These are phyloP conservation scores for Gaeumannomyces sp. DNA, from an alignment of 2,329 filamentous ascomycete species.

Conservation along the genomic window DNA sequence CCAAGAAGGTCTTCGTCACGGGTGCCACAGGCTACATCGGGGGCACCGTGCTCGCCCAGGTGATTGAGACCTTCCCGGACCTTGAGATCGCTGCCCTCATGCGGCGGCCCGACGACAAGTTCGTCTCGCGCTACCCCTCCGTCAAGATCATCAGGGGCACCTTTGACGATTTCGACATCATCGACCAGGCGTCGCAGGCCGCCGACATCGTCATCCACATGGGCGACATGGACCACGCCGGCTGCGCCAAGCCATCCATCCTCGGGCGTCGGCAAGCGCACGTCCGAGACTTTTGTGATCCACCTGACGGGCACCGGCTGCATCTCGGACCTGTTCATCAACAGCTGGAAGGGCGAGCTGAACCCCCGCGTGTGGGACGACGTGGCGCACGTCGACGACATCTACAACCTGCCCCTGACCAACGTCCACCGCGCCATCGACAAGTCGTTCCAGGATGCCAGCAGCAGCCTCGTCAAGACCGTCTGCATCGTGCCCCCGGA, in stretches of 20 bases:
- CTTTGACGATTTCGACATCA: conserved; percentile 7
- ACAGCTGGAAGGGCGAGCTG: conserved; percentile 7
- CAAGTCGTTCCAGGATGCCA: conserved; percentile 6
- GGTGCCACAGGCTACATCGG: conserved; percentile 13
- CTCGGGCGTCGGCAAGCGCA: conserved; percentile 5
- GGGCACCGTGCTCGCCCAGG: conserved; percentile 13
- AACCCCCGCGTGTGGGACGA: conserved; percentile 10
- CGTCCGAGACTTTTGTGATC: conserved; percentile 2
- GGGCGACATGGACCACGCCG: conserved; percentile 6
- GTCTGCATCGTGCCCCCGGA: conserved; percentile 7
- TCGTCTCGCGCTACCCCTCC: background rate
- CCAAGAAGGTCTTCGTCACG: conserved; percentile 13
- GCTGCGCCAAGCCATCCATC: conserved; percentile 6
- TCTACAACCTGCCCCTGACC: conserved; percentile 4
- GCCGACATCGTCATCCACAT: conserved; percentile 9
- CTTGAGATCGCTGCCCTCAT: conserved; percentile 3
- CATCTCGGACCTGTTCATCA: conserved; percentile 1
- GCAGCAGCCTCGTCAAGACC: conserved; percentile 5
- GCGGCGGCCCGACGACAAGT: background rate
- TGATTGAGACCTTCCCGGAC: conserved; percentile 20
- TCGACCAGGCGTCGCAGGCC: conserved; percentile 3
- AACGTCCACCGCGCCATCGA: background rate
- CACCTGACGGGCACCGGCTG: conserved; percentile 9
- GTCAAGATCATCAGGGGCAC: conserved; percentile 5
- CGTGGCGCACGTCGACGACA: conserved; percentile 4